Evolutionary conservation across 2,329 filamentous ascomycete genomes (phyloP).

Genomic region (Colletotrichum coccodes): DNA sequence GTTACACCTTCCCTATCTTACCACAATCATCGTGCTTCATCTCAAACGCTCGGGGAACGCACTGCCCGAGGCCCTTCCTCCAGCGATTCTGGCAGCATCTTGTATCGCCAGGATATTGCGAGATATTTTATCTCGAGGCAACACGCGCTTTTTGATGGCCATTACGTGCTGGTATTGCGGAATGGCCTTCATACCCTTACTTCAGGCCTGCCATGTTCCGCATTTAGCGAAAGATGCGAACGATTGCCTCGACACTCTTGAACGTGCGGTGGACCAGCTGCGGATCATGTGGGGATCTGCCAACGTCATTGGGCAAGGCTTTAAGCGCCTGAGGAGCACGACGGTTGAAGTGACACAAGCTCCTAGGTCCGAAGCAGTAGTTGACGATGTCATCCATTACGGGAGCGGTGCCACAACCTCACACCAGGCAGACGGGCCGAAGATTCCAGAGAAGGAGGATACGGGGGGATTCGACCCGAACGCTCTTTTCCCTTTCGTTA

Average conservation of each 20-base stretch:
- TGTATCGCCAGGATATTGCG: constrained; percentile 49
- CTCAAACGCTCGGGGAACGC: constrained; percentile 46
- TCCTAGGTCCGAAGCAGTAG: not conserved
- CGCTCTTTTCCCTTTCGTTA: constrained; percentile 47
- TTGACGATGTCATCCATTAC: no score
- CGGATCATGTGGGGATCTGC: constrained; percentile 48
- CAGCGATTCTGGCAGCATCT: constrained; percentile 49
- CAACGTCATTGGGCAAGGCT: constrained; percentile 44
- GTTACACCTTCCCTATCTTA: constrained; percentile 52
- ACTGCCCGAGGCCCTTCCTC: constrained; percentile 47
- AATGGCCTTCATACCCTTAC: constrained; percentile 51
- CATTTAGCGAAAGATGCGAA: constrained; percentile 43
- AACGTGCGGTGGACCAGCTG: constrained; percentile 44
- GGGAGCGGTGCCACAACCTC: not conserved
- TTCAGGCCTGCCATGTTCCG: constrained; percentile 49
- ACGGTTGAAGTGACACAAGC: not conserved
- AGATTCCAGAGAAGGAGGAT: not conserved
- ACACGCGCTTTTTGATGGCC: constrained; percentile 51
- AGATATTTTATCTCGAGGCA: constrained; percentile 50
- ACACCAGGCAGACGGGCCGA: not conserved
- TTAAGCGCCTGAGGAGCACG: constrained; percentile 38
- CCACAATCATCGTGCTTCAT: constrained; percentile 52
- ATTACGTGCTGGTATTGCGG: constrained; percentile 55
- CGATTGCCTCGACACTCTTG: constrained; percentile 45
- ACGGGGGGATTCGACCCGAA: constrained; percentile 43